Evolutionary conservation across 1,284 basidiomycete genomes (phyloP), one percentile per base, ranked within the genome.

Genomic region (Moniliophthora roreri): DNA sequence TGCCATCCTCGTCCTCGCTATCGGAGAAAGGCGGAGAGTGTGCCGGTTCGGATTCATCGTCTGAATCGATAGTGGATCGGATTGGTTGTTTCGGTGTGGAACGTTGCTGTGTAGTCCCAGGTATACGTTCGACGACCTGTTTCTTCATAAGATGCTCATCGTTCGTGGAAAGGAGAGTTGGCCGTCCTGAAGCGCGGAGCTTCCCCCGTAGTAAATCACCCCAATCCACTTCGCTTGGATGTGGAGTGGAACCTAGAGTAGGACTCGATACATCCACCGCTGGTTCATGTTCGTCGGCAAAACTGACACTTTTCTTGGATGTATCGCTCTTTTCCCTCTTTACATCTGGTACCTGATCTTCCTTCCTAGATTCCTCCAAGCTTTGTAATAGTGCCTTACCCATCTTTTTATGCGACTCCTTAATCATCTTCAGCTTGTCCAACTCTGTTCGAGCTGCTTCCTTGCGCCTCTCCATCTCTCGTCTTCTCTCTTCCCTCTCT

Each of bases 391-490:
- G 71, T 0, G 86, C 83, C 58, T 78, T 82, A 1, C 87, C 89
- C 85, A 91, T 88, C 68, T 82, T 87, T 71, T 82, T 87, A 65
- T 89, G 86, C 63, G 88, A 71, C 53, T 84, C 84, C 53, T 77
- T 79, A 2, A 78, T 73, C 35, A 75, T 75, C 55, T 80, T 80
- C 34, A 84, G 57, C 42, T 68, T 75, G 42, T 78, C 79, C 56
- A 80, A 70, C 60, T 87, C 82, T 16, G 70, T 70, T 52, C 74
- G 76, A 10, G 74, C 76, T 7, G 73, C 78, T 56, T 81, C 76
- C 60, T 74, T 80, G 28, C 78, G 72, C 60, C 75, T 79, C 60
- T 73, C 77, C 39, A 81, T 63, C 15, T 75, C 70, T 48, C 79
- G 76, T 57, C 70, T 68, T 49, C 68, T 70, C 55, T 74, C 69